phyloP scores from a whole-genome alignment of 371 early-diverging fungal species.

The Mortierella sp. region DNA sequence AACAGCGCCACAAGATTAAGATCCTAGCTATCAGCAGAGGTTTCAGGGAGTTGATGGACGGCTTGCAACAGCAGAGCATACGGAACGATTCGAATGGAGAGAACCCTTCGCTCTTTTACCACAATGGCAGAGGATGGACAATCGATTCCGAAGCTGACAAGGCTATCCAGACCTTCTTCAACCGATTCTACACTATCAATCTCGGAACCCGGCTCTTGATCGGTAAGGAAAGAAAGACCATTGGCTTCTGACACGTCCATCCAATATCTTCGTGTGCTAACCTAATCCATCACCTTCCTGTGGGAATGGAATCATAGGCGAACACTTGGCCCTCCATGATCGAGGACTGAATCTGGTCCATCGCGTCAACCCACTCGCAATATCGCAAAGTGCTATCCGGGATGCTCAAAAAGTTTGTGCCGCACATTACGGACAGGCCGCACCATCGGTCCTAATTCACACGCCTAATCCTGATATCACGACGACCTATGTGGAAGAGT shows the following conservation, averaged over 20 bases:
- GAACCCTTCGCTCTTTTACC: too few species aligned
- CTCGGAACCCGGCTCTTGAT: conserved; percentile 48
- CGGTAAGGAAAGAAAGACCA: too few species aligned
- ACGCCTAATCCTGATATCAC: conserved; percentile 58
- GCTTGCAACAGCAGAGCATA: too few species aligned
- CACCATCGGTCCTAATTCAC: conserved; percentile 62
- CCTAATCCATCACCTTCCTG: too few species aligned
- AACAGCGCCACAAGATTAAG: conserved; percentile 46
- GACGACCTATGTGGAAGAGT: conserved; percentile 68
- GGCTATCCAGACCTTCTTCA: conserved; percentile 42
- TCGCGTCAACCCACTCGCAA: conserved; percentile 65
- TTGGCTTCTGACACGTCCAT: too few species aligned
- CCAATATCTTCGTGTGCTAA: too few species aligned
- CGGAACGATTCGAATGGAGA: too few species aligned
- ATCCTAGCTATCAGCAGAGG: conserved; percentile 47
- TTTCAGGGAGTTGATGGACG: conserved; percentile 39
- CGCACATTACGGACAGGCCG: conserved; percentile 58
- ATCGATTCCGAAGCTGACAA: conserved; percentile 38
- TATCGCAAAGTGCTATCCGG: conserved; percentile 68
- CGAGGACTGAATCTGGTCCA: conserved; percentile 68
- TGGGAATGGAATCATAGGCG: too few species aligned
- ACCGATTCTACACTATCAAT: conserved; percentile 46
- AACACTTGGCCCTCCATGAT: conserved; percentile 71
- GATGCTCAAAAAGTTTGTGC: conserved; percentile 69
- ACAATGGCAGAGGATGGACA: too few species aligned